Evolutionary conservation across 2,329 filamentous ascomycete genomes (phyloP).

Genomic region (Blastomyces parvus): DNA sequence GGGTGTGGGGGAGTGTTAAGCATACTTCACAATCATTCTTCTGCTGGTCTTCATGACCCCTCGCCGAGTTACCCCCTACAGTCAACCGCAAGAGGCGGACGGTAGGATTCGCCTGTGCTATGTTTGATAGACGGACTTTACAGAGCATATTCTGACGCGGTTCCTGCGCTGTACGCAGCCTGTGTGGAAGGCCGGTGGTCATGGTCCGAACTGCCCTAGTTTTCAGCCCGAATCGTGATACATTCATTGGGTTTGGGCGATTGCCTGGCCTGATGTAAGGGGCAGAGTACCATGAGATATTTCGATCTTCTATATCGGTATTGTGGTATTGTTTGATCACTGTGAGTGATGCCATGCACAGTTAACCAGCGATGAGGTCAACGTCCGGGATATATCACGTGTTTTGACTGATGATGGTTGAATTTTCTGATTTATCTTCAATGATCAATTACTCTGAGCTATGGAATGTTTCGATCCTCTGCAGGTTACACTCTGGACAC

Average conservation of each 20-base stretch:
- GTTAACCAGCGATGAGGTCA: too few species aligned
- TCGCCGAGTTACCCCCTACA: slow-evolving; percentile 29
- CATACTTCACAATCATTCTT: slow-evolving; percentile 5
- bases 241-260: background rate
- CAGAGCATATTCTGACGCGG: slow-evolving; percentile 59
- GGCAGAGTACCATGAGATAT: background rate
- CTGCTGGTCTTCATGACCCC: background rate
- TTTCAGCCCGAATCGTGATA: background rate
- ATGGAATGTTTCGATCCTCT: background rate
- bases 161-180: slow-evolving; percentile 64
- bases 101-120: slow-evolving; percentile 56
- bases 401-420: background rate
- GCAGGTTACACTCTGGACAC: background rate
- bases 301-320: background rate
- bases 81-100: slow-evolving; percentile 60
- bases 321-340: background rate
- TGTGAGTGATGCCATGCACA: background rate
- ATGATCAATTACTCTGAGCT: too few species aligned
- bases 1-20: background rate
- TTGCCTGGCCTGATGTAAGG: background rate
- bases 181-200: slow-evolving; percentile 41
- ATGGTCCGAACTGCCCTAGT: slow-evolving; percentile 14
- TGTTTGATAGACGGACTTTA: slow-evolving; percentile 49
- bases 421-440: too few species aligned
- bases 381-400: background rate